Conservation (phyloP, 495 filamentous ascomycete species). For the Glarea lozoyensis region DNA sequence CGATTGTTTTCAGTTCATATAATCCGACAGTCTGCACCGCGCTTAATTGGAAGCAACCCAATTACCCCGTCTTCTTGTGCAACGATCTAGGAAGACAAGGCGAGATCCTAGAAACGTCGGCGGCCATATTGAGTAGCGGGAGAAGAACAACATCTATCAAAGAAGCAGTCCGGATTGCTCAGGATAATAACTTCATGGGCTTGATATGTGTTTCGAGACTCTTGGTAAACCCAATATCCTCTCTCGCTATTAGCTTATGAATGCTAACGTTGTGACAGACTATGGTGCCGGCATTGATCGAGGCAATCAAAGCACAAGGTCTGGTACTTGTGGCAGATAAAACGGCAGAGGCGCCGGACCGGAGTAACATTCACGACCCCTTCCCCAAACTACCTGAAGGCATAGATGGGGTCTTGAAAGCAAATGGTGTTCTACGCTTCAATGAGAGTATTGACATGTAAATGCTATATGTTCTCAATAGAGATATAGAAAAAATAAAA, state of each 20-base stretch:
- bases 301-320: conserved; percentile 88
- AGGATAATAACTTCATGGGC: conserved; percentile 97
- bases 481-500: too few relatives aligned
- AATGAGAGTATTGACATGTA: conserved; percentile 94
- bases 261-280: conserved; percentile 47
- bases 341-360: conserved; percentile 35
- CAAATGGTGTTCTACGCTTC: conserved; percentile 81
- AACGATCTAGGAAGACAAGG: conserved; percentile 68
- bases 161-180: conserved; percentile 86
- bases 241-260: neutral
- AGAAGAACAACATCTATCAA: conserved; percentile 75
- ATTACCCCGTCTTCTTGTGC: conserved; percentile 91
- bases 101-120: conserved; percentile 8
- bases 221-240: conserved; percentile 49
- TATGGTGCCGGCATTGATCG: conserved; percentile 83
- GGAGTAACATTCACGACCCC: conserved; percentile 24
- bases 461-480: neutral
- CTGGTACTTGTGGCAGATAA: conserved; percentile 89
- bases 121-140: conserved; percentile 51
- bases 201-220: conserved; percentile 80
- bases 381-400: conserved; percentile 47
- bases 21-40: conserved; percentile 85
- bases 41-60: conserved; percentile 98
- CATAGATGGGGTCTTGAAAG: conserved; percentile 78
- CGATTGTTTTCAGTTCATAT: conserved; percentile 86